A percentile compares a stretch with the other conserved stretches of the same genome.
These are phyloP conservation scores for Macrolepiota fuliginosa DNA, from an alignment of 768 basidiomycete genomes.

Conservation along the genomic window DNA sequence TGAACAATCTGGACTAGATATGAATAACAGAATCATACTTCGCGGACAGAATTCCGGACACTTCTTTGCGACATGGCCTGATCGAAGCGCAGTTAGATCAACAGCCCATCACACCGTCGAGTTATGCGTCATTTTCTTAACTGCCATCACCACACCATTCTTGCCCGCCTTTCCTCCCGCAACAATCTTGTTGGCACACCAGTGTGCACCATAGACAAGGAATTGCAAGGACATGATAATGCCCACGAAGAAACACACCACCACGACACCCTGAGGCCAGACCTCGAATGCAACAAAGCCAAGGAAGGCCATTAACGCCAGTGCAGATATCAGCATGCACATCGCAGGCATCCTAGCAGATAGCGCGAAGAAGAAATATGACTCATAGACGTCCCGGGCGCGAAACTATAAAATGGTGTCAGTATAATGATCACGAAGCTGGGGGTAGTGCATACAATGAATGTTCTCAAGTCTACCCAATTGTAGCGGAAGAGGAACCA, in stretches of 20 bases:
- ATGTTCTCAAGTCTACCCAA: slow-evolving; percentile 48
- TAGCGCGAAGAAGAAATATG: slow-evolving; percentile 69
- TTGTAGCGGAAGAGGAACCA: slow-evolving; percentile 69
- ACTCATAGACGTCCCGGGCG: slow-evolving; percentile 54
- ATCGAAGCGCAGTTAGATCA: not conserved
- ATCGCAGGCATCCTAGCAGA: slow-evolving; percentile 62
- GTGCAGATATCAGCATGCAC: slow-evolving; percentile 53
- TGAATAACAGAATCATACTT: no score
- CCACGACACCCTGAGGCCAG: slow-evolving; percentile 61
- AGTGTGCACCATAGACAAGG: slow-evolving; percentile 51
- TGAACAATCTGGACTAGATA: no score
- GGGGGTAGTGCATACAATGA: slow-evolving; percentile 41
- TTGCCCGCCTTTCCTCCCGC: slow-evolving; percentile 22
- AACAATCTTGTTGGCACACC: slow-evolving; percentile 28
- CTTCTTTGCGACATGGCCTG: not conserved
- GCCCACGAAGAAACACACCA: slow-evolving; percentile 57
- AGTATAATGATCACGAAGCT: not conserved
- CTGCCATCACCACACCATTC: slow-evolving; percentile 19
- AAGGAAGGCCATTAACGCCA: slow-evolving; percentile 61
- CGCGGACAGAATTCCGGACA: not conserved
- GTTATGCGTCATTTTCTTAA: slow-evolving; percentile 16
- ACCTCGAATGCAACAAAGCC: slow-evolving; percentile 58
- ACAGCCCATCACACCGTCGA: not conserved
- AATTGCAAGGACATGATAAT: slow-evolving; percentile 64
- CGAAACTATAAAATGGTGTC: slow-evolving; percentile 35